phyloP scores from a whole-genome alignment of 2,329 filamentous ascomycete species.

The Tolypocladium pustulatum region DNA sequence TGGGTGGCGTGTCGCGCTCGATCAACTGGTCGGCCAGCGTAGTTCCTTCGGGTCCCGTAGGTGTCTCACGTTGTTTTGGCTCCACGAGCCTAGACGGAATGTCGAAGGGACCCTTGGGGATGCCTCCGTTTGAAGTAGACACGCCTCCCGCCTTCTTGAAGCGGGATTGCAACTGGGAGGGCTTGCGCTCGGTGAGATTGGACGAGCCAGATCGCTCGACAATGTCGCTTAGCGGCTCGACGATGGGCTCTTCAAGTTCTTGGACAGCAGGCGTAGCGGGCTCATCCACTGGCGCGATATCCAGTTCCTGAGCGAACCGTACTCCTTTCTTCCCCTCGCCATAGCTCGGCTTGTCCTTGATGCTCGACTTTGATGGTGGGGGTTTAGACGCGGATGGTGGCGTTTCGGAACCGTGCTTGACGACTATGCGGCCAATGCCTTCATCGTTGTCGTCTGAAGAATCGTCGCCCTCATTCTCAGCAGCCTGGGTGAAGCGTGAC shows the following conservation, averaged over 20 bases:
- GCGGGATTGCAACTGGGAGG: slow-evolving; percentile 32
- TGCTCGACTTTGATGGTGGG: slow-evolving; percentile 19
- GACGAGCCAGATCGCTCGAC: slow-evolving; percentile 31
- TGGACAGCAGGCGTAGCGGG: slow-evolving; percentile 7
- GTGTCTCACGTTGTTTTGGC: slow-evolving; percentile 25
- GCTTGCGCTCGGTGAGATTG: slow-evolving; percentile 18
- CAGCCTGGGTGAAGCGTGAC: slow-evolving; percentile 41
- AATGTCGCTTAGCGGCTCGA: slow-evolving; percentile 42
- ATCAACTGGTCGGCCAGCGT: slow-evolving; percentile 51
- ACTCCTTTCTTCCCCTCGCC: slow-evolving; percentile 54
- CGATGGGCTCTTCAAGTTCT: slow-evolving; percentile 18
- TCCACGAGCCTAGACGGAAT: slow-evolving; percentile 29
- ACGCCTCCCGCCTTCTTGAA: slow-evolving; percentile 35
- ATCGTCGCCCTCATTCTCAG: slow-evolving; percentile 30
- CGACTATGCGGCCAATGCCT: slow-evolving; percentile 45
- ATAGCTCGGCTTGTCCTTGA: slow-evolving; percentile 18
- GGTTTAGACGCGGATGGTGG: slow-evolving; percentile 10
- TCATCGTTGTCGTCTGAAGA: slow-evolving; percentile 30
- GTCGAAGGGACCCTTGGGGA: slow-evolving; percentile 32
- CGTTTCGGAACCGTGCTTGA: slow-evolving; percentile 22
- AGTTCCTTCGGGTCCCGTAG: slow-evolving; percentile 38
- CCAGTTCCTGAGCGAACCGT: slow-evolving; percentile 65
- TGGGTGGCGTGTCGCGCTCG: slow-evolving; percentile 34
- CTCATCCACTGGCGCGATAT: slow-evolving; percentile 46
- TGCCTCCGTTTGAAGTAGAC: slow-evolving; percentile 3